Percentiles rank a stretch among this genome's conserved stretches.
phyloP scores from a whole-genome alignment of 176 grass and related monocot genomes.

The Pharus latifolius region DNA sequence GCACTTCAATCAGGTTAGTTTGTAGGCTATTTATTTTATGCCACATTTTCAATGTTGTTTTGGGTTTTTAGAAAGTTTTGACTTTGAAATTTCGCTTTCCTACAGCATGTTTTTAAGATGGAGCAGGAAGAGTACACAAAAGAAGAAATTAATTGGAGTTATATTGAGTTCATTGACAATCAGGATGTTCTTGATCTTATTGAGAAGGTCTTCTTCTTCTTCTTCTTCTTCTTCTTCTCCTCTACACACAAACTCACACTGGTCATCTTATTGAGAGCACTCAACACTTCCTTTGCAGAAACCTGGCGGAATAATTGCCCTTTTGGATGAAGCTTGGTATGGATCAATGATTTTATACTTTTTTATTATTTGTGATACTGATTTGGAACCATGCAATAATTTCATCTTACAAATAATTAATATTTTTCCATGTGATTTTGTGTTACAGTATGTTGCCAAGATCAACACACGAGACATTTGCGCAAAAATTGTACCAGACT shows the following conservation, averaged over 20 bases:
- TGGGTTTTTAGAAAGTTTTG: neutral
- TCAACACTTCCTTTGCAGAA: conserved; percentile 51
- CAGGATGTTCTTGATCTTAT: conserved; percentile 98
- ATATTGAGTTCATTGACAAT: conserved; percentile 97
- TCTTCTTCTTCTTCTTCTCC: conserved; percentile 11
- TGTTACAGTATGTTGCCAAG: conserved; percentile 84
- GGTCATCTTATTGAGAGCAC: conserved; percentile 1
- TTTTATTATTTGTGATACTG: conserved; percentile 10
- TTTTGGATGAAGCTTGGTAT: conserved; percentile 97
- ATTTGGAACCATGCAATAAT: conserved; percentile 2
- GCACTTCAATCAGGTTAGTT: conserved; percentile 93
- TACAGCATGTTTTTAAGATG: conserved; percentile 99
- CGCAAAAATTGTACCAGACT: conserved; percentile 87
- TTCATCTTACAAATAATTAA: conserved; percentile 7
- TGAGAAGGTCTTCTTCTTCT: conserved; percentile 68
- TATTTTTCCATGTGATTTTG: conserved; percentile 13
- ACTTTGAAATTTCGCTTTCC: conserved; percentile 18
- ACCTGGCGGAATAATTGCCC: conserved; percentile 96
- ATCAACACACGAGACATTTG: conserved; percentile 97
- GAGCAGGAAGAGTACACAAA: conserved; percentile 99
- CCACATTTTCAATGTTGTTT: neutral
- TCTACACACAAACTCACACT: neutral
- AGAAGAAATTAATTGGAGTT: conserved; percentile 99
- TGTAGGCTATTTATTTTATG: neutral
- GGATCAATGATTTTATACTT: conserved; percentile 19